Percentiles rank a stretch among this genome's conserved stretches.
These are phyloP conservation scores for Holtermannia corniformis DNA, from an alignment of 768 basidiomycete species.

Conservation along the genomic window DNA sequence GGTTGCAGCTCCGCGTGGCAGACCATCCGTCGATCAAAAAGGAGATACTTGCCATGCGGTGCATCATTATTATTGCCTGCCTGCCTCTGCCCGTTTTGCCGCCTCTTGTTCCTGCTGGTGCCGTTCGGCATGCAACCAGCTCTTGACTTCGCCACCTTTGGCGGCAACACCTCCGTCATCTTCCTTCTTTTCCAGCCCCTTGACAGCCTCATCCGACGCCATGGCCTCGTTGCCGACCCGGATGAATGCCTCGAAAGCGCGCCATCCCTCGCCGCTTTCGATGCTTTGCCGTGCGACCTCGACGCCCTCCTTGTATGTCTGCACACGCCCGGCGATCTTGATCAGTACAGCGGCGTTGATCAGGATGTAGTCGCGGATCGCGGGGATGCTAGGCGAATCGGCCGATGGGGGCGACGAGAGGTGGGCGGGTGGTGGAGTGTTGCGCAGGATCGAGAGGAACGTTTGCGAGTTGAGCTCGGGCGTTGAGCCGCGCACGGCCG, in stretches of 20 bases:
- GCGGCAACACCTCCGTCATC: conserved; percentile 42
- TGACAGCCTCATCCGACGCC: conserved; percentile 21
- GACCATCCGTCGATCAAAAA: too few relatives aligned
- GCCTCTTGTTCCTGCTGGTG: not conserved
- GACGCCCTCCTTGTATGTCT: conserved; percentile 61
- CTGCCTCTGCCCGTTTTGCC: not conserved
- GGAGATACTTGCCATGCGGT: too few relatives aligned
- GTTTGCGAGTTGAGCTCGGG: conserved; percentile 72
- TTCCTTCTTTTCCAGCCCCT: conserved; percentile 22
- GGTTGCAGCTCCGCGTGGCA: too few relatives aligned
- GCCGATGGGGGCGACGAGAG: conserved; percentile 25
- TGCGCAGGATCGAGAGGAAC: conserved; percentile 56
- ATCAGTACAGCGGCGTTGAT: conserved; percentile 84
- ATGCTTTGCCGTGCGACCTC: conserved; percentile 52
- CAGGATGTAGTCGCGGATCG: conserved; percentile 76
- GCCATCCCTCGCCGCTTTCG: conserved; percentile 41
- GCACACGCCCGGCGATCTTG: conserved; percentile 68
- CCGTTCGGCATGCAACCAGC: conserved; percentile 20
- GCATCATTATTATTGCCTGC: not conserved
- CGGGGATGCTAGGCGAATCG: conserved; percentile 45
- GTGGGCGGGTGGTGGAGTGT: conserved; percentile 29
- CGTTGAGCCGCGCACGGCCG: conserved; percentile 60
- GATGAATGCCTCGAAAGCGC: conserved; percentile 44
- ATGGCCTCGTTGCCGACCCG: conserved; percentile 36
- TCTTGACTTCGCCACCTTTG: conserved; percentile 37